Conservation (phyloP, 305 asterid genomes). For the Ilex paraguariensis region DNA sequence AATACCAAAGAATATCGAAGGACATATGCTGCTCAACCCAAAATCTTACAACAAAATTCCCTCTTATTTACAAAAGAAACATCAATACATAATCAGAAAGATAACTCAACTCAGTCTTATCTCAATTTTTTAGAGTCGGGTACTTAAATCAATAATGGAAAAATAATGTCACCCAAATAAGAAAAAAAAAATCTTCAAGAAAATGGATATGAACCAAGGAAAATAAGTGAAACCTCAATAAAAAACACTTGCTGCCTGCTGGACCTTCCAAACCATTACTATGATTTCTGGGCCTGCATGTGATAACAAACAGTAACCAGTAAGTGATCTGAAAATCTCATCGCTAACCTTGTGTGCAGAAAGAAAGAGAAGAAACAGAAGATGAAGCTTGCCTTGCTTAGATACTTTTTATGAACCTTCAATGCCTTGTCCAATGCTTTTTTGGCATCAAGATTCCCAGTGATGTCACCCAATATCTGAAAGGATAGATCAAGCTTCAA, state of each 20-base stretch:
- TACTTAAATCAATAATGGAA: too few species aligned
- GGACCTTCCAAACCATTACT: neutral
- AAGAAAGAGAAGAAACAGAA: neutral
- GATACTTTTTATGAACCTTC: conserved; percentile 77
- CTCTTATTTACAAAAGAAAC: too few species aligned
- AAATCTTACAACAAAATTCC: too few species aligned
- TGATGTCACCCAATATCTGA: conserved; percentile 82
- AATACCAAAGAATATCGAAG: too few species aligned
- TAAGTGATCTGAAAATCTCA: conserved; percentile 13
- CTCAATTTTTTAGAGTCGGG: too few species aligned
- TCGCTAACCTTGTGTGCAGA: neutral
- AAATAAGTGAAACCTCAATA: too few species aligned
- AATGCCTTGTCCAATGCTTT: conserved; percentile 74
- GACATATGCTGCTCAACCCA: too few species aligned
- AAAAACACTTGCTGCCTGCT: conserved; percentile 6
- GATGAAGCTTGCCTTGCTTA: conserved; percentile 60
- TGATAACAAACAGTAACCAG: neutral
- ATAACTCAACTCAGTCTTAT: too few species aligned
- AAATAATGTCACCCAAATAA: too few species aligned
- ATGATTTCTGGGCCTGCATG: conserved; percentile 64
- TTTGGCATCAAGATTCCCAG: conserved; percentile 89
- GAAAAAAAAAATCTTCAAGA: too few species aligned
- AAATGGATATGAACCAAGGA: too few species aligned
- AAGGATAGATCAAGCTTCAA: conserved; percentile 14
- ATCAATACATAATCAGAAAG: too few species aligned